A percentile compares a stretch with the other conserved stretches of the same genome.
Evolutionary conservation across 2,329 filamentous ascomycete genomes (phyloP).

Genomic region (Teratosphaeria gauchensis): DNA sequence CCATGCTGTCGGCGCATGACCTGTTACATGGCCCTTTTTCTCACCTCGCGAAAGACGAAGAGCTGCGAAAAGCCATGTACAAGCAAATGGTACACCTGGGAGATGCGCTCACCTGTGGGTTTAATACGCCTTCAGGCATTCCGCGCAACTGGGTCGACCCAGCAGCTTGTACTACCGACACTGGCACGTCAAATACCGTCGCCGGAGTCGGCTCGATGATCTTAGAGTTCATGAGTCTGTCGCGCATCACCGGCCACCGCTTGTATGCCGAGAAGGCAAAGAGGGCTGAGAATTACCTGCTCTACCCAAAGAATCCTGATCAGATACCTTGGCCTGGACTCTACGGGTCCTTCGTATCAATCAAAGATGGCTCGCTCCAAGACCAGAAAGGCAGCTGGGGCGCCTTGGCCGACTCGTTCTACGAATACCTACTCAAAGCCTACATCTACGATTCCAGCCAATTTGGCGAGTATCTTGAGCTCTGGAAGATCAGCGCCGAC

Average conservation of each 20-base stretch:
- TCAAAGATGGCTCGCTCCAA: conserved; percentile 17
- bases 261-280: conserved; percentile 13
- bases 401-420: conserved; percentile 12
- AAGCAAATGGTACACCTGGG: conserved; percentile 14
- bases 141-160: conserved; percentile 19
- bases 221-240: conserved; percentile 16
- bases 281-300: conserved; percentile 13
- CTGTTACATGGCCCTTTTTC: conserved; percentile 15
- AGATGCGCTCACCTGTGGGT: conserved; percentile 14
- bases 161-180: conserved; percentile 11
- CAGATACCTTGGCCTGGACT: conserved; percentile 22
- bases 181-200: conserved; percentile 14
- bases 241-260: conserved; percentile 17
- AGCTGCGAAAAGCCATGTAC: conserved; percentile 10
- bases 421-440: conserved; percentile 27
- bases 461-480: conserved; percentile 19
- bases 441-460: conserved; percentile 23
- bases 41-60: conserved; percentile 5
- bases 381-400: conserved; percentile 24
- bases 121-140: conserved; percentile 13
- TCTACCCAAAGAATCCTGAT: conserved; percentile 11
- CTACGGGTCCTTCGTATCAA: conserved; percentile 19
- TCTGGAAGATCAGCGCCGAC: conserved; percentile 22
- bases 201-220: conserved; percentile 15
- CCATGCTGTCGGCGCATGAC: conserved; percentile 18